Conservation (phyloP, 2,329 filamentous ascomycete species). For the Leptographium galeiforme region DNA sequence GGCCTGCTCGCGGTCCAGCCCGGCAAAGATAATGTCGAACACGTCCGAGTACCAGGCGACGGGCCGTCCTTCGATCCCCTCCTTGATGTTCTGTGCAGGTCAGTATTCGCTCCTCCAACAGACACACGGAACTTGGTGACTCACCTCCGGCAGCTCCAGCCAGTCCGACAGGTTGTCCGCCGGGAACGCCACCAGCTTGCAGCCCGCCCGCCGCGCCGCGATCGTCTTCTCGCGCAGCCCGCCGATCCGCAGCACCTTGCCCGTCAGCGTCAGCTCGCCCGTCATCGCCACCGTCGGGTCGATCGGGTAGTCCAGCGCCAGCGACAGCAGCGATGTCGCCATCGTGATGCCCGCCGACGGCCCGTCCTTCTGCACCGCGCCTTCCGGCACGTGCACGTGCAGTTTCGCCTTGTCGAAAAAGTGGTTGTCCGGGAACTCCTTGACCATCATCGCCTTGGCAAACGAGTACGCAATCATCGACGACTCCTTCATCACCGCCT, state of each 20-base stretch:
- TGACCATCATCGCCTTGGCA: conserved; percentile 76
- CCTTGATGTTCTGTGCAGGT: conserved; percentile 75
- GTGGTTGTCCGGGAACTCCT: conserved; percentile 73
- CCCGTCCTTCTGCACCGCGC: conserved; percentile 89
- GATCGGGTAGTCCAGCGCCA: conserved; percentile 67
- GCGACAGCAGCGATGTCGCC: conserved; percentile 80
- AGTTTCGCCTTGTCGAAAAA: conserved; percentile 95
- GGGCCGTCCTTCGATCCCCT: conserved; percentile 81
- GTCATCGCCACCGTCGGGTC: conserved; percentile 93
- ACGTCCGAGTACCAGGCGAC: conserved; percentile 92
- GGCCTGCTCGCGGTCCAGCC: conserved; percentile 59
- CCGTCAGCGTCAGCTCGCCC: conserved; percentile 89
- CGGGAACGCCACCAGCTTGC: conserved; percentile 88
- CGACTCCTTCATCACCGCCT: conserved; percentile 96
- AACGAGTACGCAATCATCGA: conserved; percentile 93
- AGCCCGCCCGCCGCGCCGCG: conserved; percentile 80
- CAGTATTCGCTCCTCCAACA: neutral
- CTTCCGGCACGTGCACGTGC: conserved; percentile 92
- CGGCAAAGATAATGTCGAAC: conserved; percentile 79
- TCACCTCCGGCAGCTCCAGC: conserved; percentile 89
- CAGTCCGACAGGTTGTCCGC: conserved; percentile 93
- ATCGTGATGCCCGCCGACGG: conserved; percentile 93
- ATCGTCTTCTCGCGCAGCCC: conserved; percentile 95
- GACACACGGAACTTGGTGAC: conserved; percentile 30
- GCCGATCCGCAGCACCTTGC: conserved; percentile 90